Conservation (phyloP, 768 basidiomycete genomes). For the Porphyrellus cyaneotinctus region DNA sequence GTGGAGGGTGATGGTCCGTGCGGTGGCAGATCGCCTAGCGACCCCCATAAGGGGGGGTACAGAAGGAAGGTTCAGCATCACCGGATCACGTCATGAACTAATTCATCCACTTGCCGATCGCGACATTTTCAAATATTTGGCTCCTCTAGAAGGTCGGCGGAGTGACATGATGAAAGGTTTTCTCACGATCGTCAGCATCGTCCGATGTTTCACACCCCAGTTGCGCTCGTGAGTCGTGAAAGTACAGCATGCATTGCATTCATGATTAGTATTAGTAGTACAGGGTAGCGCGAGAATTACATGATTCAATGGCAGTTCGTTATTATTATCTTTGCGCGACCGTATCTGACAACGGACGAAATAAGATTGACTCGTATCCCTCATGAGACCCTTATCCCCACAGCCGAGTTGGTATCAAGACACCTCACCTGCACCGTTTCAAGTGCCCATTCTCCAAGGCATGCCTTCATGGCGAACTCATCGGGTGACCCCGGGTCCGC, state of each 20-base stretch:
- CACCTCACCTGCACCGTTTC: not conserved
- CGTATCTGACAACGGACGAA: constrained; percentile 13
- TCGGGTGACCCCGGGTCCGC: not conserved
- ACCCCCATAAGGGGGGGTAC: constrained; percentile 11
- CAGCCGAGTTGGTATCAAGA: not conserved
- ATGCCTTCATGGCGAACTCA: not conserved
- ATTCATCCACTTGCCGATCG: constrained; percentile 32
- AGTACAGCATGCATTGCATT: not conserved
- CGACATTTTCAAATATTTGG: constrained; percentile 21
- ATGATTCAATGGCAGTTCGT: not conserved
- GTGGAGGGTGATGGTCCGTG: constrained; percentile 22
- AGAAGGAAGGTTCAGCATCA: constrained; percentile 10
- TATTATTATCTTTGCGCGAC: constrained; percentile 10
- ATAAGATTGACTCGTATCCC: constrained; percentile 1
- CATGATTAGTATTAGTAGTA: not conserved
- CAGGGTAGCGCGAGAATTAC: not conserved
- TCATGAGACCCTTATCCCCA: not conserved
- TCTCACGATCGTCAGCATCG: not conserved
- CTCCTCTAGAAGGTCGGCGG: constrained; percentile 4
- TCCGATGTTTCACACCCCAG: not conserved
- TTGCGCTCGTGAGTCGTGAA: no score
- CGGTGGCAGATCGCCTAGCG: constrained; percentile 26
- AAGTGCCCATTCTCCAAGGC: not conserved
- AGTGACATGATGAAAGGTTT: constrained; percentile 2
- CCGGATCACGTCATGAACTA: constrained; percentile 33